Evolutionary conservation across 2,329 filamentous ascomycete species (phyloP), one percentile per base, ranked within the genome.

Genomic region (Claviceps humidiphila): DNA sequence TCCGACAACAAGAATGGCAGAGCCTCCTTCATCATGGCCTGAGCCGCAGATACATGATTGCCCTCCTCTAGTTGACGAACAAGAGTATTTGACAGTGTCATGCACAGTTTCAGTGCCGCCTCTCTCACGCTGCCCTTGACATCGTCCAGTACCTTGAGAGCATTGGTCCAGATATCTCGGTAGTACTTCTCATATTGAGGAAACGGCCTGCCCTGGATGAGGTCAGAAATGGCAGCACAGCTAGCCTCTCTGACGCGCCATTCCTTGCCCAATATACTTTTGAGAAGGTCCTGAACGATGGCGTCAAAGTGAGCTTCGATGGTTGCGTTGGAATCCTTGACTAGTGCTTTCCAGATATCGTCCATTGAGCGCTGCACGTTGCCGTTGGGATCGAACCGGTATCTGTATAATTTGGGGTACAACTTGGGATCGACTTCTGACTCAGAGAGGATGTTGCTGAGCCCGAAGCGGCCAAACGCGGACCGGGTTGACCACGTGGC

Each of bases 401-500:
- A 98, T 47, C 93, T 81, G 68, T 85, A 98, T 2, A 98, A 78
- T 69, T 96, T 97, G 0, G 90, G 89, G 61, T 96, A 97, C 16
- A 98, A 78, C 65, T 95, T 96, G 0, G 90, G 89, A 60, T 97
- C 95, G 54, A 93, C 78, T 54, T 82, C 78, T 0, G 90, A 90
- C 61, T 95, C 89, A 0, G 89, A 93, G 47, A 98, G 78, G 55
- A 98, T 91, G 58, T 80, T 93, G 65, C 89, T 94, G 49, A 98
- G 76, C 0, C 93, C 93, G 58, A 97, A 96, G 11, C 89, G 80
- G 2, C 93, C 93, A 68, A 98, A 97, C 0, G 93, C 93, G 1
- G 93, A 94, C 49, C 93, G 81, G n/a, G 89, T 95, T 1, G 89
- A 91, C 93, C 93, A 98, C 16, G 95, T 94, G 0, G 90, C 89